phyloP scores from a whole-genome alignment of 2,329 filamentous ascomycete genomes.

The Aspergillus sp. region DNA sequence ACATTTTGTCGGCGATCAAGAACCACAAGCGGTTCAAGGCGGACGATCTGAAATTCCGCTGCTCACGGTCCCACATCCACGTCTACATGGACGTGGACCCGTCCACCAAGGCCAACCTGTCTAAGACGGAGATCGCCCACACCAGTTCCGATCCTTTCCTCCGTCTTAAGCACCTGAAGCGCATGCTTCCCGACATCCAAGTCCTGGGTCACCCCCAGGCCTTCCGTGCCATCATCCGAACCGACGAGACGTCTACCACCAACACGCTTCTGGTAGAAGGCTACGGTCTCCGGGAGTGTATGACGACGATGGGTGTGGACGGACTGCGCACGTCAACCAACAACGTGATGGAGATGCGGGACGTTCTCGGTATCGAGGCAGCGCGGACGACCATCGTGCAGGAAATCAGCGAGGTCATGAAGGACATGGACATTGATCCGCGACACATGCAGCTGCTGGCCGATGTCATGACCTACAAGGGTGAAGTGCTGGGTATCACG shows the following conservation, averaged over 20 bases:
- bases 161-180: slow-evolving; percentile 81
- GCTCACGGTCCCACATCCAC: slow-evolving; percentile 60
- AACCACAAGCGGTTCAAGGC: slow-evolving; percentile 75
- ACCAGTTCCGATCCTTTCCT: slow-evolving; percentile 49
- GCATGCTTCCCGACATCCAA: slow-evolving; percentile 76
- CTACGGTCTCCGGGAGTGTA: slow-evolving; percentile 84
- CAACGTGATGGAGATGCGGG: slow-evolving; percentile 83
- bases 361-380: slow-evolving; percentile 92
- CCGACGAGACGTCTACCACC: slow-evolving; percentile 67
- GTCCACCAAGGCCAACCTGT: slow-evolving; percentile 35
- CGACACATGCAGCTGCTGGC: slow-evolving; percentile 97
- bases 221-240: slow-evolving; percentile 83
- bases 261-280: slow-evolving; percentile 85
- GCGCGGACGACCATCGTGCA: slow-evolving; percentile 83
- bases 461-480: slow-evolving; percentile 99
- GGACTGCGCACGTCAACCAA: slow-evolving; percentile 76
- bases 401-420: slow-evolving; percentile 89
- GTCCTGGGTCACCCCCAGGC: slow-evolving; percentile 89
- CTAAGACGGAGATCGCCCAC: slow-evolving; percentile 46
- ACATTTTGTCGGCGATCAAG: slow-evolving; percentile 76
- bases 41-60: slow-evolving; percentile 63
- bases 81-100: slow-evolving; percentile 63
- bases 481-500: slow-evolving; percentile 93
- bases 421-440: slow-evolving; percentile 91
- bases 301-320: slow-evolving; percentile 89